Percentiles rank a stretch among this genome's conserved stretches.
phyloP scores from a whole-genome alignment of 768 basidiomycete genomes.

The Tulasnella sp. region DNA sequence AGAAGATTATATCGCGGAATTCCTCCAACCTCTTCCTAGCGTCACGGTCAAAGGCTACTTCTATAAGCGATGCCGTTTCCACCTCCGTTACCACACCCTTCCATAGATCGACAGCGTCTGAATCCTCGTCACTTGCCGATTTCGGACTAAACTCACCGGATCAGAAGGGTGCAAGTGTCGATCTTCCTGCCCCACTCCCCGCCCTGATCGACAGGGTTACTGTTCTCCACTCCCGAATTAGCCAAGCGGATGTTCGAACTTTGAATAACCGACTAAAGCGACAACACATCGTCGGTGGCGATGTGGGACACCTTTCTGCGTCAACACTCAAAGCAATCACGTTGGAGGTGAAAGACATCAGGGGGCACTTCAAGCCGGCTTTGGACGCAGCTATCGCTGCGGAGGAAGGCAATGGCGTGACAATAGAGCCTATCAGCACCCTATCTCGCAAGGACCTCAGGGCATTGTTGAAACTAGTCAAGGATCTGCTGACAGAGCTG shows the following conservation, averaged over 20 bases:
- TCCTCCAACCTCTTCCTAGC: not conserved
- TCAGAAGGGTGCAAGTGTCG: not conserved
- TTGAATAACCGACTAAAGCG: constrained; percentile 83
- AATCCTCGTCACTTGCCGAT: constrained; percentile 9
- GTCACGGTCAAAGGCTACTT: constrained; percentile 58
- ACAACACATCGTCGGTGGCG: constrained; percentile 67
- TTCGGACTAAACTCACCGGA: not conserved
- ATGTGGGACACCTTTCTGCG: constrained; percentile 75
- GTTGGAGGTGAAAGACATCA: constrained; percentile 54
- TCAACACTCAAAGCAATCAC: constrained; percentile 65
- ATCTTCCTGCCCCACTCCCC: constrained; percentile 23
- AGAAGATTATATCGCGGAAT: not conserved
- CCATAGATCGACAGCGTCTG: constrained; percentile 1
- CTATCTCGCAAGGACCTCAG: constrained; percentile 71
- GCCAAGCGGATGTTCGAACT: constrained; percentile 71
- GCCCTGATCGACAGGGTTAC: constrained; percentile 37
- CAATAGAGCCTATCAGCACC: constrained; percentile 40
- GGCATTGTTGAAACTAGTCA: constrained; percentile 67
- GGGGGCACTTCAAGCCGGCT: constrained; percentile 51
- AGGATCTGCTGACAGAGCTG: constrained; percentile 72
- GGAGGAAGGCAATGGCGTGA: constrained; percentile 42
- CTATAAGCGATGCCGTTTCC: too few species aligned
- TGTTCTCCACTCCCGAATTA: constrained; percentile 49
- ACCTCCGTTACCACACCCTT: constrained; percentile 3
- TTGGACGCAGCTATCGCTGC: constrained; percentile 25